Conservation (phyloP, 768 basidiomycete genomes). For the Pisolithus microcarpus region DNA sequence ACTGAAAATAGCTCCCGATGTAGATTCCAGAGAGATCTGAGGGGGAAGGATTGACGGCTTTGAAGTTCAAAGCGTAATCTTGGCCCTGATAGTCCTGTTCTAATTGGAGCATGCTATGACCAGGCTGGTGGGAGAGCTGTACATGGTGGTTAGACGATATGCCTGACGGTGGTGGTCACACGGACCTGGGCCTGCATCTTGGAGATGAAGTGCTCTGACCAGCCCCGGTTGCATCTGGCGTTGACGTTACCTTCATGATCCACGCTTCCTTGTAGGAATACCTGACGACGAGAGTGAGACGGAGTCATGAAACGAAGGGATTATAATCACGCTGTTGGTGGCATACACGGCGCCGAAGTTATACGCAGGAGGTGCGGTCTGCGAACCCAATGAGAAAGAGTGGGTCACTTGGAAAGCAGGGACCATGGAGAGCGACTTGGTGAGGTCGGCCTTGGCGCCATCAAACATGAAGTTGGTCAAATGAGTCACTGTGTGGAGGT, state of each 20-base stretch:
- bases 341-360: conserved; percentile 93
- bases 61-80: conserved; percentile 81
- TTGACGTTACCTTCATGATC: conserved; percentile 92
- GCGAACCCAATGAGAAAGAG: conserved; percentile 86
- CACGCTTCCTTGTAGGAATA: conserved; percentile 87
- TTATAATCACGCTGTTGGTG: conserved; percentile 56
- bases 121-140: conserved; percentile 67
- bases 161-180: background rate
- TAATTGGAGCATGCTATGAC: conserved; percentile 86
- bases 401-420: conserved; percentile 99
- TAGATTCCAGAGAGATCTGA: conserved; percentile 86
- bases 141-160: conserved; percentile 10
- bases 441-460: conserved; percentile 92
- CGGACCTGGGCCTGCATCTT: conserved; percentile 86
- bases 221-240: conserved; percentile 83
- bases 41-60: conserved; percentile 87
- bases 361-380: conserved; percentile 78
- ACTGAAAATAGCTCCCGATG: conserved; percentile 87
- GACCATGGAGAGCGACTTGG: conserved; percentile 85
- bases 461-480: conserved; percentile 95
- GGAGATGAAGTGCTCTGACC: conserved; percentile 68
- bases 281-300: conserved; percentile 37
- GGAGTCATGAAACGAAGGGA: conserved; percentile 14
- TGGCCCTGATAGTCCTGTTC: conserved; percentile 91
- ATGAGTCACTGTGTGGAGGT: conserved; percentile 60